These are phyloP conservation scores for Persicaria maculosa DNA, from an alignment of 148 eudicot genomes.

Conservation along the genomic window DNA sequence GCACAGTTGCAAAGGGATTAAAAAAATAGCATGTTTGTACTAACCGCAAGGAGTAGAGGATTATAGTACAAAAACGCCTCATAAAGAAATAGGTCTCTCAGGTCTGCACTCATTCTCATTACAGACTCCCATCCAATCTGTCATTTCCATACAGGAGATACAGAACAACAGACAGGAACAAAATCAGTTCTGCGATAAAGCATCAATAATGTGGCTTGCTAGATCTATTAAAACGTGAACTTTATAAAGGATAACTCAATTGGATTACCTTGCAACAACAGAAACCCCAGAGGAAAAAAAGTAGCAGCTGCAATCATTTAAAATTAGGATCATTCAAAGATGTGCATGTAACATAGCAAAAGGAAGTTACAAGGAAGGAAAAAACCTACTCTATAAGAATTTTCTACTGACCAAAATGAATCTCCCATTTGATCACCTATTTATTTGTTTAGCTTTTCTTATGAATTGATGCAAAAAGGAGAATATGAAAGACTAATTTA, in stretches of 20 bases:
- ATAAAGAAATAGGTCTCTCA: constrained; percentile 83
- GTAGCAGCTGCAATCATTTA: constrained; percentile 48
- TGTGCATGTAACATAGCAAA: not conserved
- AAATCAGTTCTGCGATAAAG: constrained; percentile 3
- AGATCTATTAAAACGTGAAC: not conserved
- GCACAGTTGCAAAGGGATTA: not conserved
- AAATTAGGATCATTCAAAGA: not conserved
- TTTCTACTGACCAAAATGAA: not conserved
- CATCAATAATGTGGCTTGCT: not conserved
- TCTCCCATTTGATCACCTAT: not conserved
- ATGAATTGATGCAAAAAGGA: not conserved
- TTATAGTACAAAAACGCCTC: constrained; percentile 97
- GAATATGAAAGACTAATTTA: not conserved
- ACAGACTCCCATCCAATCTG: constrained; percentile 98
- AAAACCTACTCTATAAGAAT: not conserved
- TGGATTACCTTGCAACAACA: constrained; percentile 76
- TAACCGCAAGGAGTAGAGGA: constrained; percentile 92
- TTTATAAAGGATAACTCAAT: not conserved
- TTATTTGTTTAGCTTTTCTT: not conserved
- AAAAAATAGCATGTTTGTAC: constrained; percentile 19
- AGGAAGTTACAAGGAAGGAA: not conserved
- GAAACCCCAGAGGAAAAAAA: constrained; percentile 80
- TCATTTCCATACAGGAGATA: constrained; percentile 9
- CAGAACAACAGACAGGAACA: not conserved
- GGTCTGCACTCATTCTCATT: constrained; percentile 93